Conservation (phyloP, 129 eudicot species). For the carrot (Daucus carota) region DNA sequence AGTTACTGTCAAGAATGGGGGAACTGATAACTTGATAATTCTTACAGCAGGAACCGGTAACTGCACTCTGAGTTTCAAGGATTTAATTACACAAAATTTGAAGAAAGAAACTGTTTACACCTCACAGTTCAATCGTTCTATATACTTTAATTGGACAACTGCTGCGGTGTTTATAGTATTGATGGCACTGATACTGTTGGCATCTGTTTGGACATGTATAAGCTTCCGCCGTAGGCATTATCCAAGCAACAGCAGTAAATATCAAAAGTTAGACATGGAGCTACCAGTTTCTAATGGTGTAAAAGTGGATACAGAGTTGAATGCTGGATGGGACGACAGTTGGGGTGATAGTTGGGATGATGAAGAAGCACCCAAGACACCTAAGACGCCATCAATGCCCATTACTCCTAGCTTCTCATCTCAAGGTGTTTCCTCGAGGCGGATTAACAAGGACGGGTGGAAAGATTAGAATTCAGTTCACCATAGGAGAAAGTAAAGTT, state of each 20-base stretch:
- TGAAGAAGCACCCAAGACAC: constrained; percentile 70
- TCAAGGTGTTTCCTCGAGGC: constrained; percentile 62
- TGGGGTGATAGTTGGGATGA: constrained; percentile 91
- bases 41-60: constrained; percentile 43
- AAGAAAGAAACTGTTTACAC: constrained; percentile 25
- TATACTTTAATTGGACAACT: constrained; percentile 28
- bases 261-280: constrained; percentile 59
- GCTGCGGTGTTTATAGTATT: constrained; percentile 34
- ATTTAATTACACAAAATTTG: constrained; percentile 34
- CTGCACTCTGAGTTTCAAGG: constrained; percentile 62
- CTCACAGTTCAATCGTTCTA: constrained; percentile 25
- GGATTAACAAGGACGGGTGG: constrained; percentile 70
- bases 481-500: not conserved
- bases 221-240: constrained; percentile 27
- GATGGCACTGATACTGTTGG: constrained; percentile 30
- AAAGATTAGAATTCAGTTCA: constrained; percentile 44
- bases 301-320: constrained; percentile 29
- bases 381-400: constrained; percentile 62
- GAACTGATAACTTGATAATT: constrained; percentile 37
- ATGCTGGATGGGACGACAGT: constrained; percentile 63
- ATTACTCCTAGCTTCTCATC: constrained; percentile 72
- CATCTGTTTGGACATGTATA: constrained; percentile 30
- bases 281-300: constrained; percentile 52
- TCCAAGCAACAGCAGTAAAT: constrained; percentile 35
- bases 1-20: constrained; percentile 50